Conservation (phyloP, 352 stramenopile species). For the Halophytophthora batemanensis region DNA sequence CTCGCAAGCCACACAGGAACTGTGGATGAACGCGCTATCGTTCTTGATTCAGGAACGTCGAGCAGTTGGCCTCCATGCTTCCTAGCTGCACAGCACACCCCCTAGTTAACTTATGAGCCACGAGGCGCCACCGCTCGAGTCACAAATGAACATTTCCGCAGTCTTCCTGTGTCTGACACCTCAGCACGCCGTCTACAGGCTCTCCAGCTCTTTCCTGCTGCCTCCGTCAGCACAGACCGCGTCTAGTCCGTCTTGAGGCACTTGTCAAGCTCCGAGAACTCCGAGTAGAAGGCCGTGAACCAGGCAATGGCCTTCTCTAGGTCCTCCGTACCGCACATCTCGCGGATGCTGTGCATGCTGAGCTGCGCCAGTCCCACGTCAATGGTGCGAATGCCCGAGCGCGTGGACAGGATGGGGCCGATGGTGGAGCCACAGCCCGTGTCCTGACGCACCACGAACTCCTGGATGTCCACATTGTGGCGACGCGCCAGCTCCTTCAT, state of each 20-base stretch:
- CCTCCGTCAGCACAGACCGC: constrained; percentile 4
- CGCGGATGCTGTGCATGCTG: constrained; percentile 97
- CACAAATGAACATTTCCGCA: too few relatives aligned
- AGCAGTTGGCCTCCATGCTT: constrained; percentile 7
- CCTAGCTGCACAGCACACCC: too few relatives aligned
- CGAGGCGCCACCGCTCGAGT: too few relatives aligned
- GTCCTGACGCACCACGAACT: constrained; percentile 97
- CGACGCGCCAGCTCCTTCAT: constrained; percentile 89
- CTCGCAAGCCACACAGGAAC: constrained; percentile 56
- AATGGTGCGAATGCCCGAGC: constrained; percentile 95
- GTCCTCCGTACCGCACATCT: constrained; percentile 93
- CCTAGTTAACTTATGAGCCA: too few relatives aligned
- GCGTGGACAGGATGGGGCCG: constrained; percentile 93
- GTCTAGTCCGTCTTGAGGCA: constrained; percentile 68
- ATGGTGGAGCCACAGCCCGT: constrained; percentile 97
- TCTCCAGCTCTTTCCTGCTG: too few relatives aligned
- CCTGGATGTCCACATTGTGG: constrained; percentile 88
- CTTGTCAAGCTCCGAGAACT: constrained; percentile 90
- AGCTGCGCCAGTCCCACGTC: constrained; percentile 96
- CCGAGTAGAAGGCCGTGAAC: constrained; percentile 92
- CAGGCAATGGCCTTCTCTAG: constrained; percentile 80
- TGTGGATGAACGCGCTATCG: constrained; percentile 54
- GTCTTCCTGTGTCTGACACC: too few relatives aligned
- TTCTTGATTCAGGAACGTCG: constrained; percentile 39
- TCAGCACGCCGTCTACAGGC: too few relatives aligned